phyloP scores from a whole-genome alignment of 2,329 filamentous ascomycete genomes.

The Aaosphaeria pasadenensis region DNA sequence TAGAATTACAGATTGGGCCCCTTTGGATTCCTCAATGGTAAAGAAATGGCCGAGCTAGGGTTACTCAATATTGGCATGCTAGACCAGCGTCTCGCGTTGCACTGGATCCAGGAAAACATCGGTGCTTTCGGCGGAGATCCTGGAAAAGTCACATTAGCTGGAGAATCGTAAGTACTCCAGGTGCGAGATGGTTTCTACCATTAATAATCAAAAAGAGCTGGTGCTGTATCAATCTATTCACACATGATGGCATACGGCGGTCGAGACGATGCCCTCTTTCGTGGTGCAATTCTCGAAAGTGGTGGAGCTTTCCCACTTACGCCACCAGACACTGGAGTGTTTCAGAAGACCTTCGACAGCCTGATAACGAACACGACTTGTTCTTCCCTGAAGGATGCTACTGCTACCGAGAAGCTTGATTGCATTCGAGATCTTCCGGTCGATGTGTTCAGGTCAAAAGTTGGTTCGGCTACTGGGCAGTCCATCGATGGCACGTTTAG shows the following conservation, averaged over 20 bases:
- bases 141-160: constrained; percentile 28
- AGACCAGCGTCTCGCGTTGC: constrained; percentile 48
- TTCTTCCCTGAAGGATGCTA: neutral
- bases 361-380: neutral
- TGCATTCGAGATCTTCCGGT: neutral
- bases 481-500: neutral
- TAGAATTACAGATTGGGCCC: constrained; percentile 42
- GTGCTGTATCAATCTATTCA: constrained; percentile 37
- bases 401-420: neutral
- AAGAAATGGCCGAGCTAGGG: constrained; percentile 30
- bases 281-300: constrained; percentile 39
- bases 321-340: neutral
- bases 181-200: too few relatives aligned
- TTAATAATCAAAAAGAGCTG: constrained; percentile 4
- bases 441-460: neutral
- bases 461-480: neutral
- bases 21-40: constrained; percentile 59
- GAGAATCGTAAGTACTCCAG: constrained; percentile 18
- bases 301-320: constrained; percentile 18
- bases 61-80: constrained; percentile 38
- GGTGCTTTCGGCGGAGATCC: constrained; percentile 38
- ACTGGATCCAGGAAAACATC: constrained; percentile 44
- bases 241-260: constrained; percentile 39
- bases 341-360: neutral
- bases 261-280: constrained; percentile 41